Evolutionary conservation across 331 rosid genomes (phyloP).

Genomic region (Dryas integrifolia): DNA sequence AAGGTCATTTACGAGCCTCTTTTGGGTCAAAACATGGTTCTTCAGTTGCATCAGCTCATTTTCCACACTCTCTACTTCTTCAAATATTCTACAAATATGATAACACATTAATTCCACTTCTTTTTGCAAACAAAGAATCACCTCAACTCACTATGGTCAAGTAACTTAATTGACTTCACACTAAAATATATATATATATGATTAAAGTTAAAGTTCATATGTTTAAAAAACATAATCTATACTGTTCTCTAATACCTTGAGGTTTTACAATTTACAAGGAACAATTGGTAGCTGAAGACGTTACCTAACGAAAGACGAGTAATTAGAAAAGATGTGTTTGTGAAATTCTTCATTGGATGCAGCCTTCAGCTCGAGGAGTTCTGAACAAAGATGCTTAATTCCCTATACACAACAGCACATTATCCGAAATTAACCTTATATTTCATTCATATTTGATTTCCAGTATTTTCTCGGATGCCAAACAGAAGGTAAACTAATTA

Average conservation of each 20-base stretch:
- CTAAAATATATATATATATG: neutral
- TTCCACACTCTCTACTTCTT: slow-evolving; percentile 50
- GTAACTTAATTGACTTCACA: neutral
- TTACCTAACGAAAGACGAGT: slow-evolving; percentile 61
- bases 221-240: neutral
- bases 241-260: neutral
- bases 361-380: slow-evolving; percentile 60
- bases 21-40: slow-evolving; percentile 48
- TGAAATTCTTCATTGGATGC: slow-evolving; percentile 58
- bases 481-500: neutral
- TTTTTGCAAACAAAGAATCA: neutral
- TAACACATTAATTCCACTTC: neutral
- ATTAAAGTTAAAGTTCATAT: neutral
- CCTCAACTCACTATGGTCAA: neutral
- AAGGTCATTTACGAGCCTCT: slow-evolving; percentile 45
- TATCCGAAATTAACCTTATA: neutral
- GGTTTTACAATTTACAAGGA: neutral
- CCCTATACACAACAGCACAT: slow-evolving; percentile 40
- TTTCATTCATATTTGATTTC: neutral
- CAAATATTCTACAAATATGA: slow-evolving; percentile 49
- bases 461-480: neutral
- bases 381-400: slow-evolving; percentile 69
- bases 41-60: slow-evolving; percentile 57
- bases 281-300: neutral
- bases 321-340: slow-evolving; percentile 45